phyloP scores from a whole-genome alignment of 805 yeast species.

The Candida khao-thaluensis region DNA sequence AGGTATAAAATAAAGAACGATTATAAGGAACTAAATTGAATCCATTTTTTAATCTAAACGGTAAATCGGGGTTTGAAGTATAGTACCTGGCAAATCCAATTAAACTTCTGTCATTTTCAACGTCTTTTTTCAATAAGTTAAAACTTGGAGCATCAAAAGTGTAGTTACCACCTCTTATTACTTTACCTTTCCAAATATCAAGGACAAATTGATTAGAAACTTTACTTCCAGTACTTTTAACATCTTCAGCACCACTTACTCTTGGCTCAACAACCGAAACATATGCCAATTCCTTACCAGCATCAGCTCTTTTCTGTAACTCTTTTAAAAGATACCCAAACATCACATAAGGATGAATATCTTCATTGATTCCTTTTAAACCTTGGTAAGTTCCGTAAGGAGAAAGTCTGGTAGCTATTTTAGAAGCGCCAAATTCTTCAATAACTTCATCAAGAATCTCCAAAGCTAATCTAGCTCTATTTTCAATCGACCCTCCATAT shows the following conservation, averaged over 20 bases:
- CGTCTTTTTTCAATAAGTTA: constrained; percentile 15
- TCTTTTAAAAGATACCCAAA: constrained; percentile 27
- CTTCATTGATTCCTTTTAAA: constrained; percentile 27
- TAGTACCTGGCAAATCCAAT: constrained; percentile 39
- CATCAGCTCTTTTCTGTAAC: constrained; percentile 25
- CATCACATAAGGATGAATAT: constrained; percentile 24
- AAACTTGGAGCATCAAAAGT: constrained; percentile 23
- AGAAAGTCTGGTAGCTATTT: constrained; percentile 30
- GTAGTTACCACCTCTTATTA: constrained; percentile 20
- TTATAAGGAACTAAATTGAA: constrained; percentile 34
- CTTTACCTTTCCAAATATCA: constrained; percentile 30
- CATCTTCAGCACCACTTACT: constrained; percentile 19
- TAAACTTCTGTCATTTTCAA: constrained; percentile 36
- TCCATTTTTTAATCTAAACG: constrained; percentile 35
- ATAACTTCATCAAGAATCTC: constrained; percentile 35
- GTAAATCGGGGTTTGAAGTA: constrained; percentile 47
- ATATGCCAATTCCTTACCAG: constrained; percentile 33
- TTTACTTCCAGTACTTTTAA: constrained; percentile 20
- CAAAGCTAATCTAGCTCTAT: constrained; percentile 32
- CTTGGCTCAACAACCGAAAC: constrained; percentile 38
- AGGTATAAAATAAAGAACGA: constrained; percentile 38
- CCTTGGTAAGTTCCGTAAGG: constrained; percentile 36
- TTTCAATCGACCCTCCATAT: constrained; percentile 36
- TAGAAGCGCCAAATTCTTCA: constrained; percentile 30
- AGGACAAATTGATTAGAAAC: constrained; percentile 17